phyloP scores from a whole-genome alignment of 2,329 filamentous ascomycete genomes.

The Hortaea werneckii region DNA sequence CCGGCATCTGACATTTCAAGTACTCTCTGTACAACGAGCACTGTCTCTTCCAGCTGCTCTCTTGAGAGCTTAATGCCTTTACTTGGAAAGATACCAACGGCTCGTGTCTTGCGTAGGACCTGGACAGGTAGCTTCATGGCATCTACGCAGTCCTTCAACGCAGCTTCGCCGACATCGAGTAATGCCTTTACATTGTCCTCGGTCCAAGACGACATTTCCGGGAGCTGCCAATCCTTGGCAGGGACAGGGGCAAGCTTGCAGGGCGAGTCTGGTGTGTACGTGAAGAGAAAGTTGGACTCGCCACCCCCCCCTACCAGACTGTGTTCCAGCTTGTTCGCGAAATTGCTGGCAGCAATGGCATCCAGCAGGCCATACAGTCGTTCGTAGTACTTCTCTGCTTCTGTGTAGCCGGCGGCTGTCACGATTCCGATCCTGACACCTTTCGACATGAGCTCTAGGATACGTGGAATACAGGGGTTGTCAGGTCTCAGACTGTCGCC shows the following conservation, averaged over 20 bases:
- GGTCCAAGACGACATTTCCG: constrained; percentile 68
- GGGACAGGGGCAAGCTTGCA: constrained; percentile 58
- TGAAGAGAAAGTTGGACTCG: constrained; percentile 91
- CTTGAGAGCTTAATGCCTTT: constrained; percentile 47
- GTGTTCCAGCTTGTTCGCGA: constrained; percentile 59
- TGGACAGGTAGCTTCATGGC: constrained; percentile 70
- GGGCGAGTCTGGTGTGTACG: constrained; percentile 55
- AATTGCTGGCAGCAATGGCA: constrained; percentile 55
- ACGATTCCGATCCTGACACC: constrained; percentile 88
- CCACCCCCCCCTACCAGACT: constrained; percentile 88
- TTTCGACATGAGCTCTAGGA: constrained; percentile 60
- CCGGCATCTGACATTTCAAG: constrained; percentile 71
- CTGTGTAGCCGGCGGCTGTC: constrained; percentile 89
- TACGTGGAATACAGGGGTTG: constrained; percentile 65
- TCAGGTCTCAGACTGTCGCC: constrained; percentile 65
- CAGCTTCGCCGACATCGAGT: constrained; percentile 81
- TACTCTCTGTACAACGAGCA: constrained; percentile 85
- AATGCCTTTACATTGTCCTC: constrained; percentile 66
- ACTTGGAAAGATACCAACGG: constrained; percentile 40
- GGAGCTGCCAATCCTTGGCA: constrained; percentile 59
- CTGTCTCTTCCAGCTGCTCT: constrained; percentile 90
- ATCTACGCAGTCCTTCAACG: constrained; percentile 69
- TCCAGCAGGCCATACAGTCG: constrained; percentile 81
- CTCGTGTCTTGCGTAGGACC: constrained; percentile 76
- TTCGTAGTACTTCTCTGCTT: constrained; percentile 74